phyloP scores from a whole-genome alignment of 208 protist species.

The Plasmodiophora brassicae region DNA sequence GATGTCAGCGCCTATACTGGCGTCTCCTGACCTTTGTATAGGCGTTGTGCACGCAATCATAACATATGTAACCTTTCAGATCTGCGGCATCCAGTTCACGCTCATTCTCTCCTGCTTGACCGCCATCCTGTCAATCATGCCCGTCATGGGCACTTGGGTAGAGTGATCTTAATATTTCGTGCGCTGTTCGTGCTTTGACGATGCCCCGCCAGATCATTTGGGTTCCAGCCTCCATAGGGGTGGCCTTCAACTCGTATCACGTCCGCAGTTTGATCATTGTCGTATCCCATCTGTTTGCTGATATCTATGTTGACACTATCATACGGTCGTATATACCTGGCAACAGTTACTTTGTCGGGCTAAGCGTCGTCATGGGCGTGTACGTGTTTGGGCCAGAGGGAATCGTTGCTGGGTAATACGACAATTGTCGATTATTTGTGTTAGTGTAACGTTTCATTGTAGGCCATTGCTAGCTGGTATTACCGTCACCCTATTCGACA shows the following conservation, averaged over 20 bases:
- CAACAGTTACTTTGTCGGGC: conserved; percentile 22
- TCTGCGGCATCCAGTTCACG: not conserved
- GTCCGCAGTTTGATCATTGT: not conserved
- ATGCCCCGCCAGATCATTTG: not conserved
- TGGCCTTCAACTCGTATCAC: not conserved
- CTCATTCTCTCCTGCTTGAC: not conserved
- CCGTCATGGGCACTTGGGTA: conserved; percentile 14
- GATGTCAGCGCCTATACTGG: not conserved
- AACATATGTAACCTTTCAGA: not conserved
- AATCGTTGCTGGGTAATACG: not conserved
- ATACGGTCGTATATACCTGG: not conserved
- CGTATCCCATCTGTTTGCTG: not conserved
- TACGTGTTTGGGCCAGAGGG: not conserved
- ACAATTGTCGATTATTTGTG: not conserved
- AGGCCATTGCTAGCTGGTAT: not conserved
- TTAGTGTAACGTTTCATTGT: not conserved
- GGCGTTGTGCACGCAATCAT: not conserved
- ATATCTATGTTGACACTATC: not conserved
- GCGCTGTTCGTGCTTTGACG: not conserved
- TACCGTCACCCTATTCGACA: not conserved
- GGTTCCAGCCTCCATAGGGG: not conserved
- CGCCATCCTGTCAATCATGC: not conserved
- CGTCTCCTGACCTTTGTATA: not conserved
- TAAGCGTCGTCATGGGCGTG: not conserved
- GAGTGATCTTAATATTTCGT: not conserved